Evolutionary conservation across 2,329 filamentous ascomycete genomes (phyloP), one percentile per base, ranked within the genome.

Genomic region (Fusarium pseudonygamai): DNA sequence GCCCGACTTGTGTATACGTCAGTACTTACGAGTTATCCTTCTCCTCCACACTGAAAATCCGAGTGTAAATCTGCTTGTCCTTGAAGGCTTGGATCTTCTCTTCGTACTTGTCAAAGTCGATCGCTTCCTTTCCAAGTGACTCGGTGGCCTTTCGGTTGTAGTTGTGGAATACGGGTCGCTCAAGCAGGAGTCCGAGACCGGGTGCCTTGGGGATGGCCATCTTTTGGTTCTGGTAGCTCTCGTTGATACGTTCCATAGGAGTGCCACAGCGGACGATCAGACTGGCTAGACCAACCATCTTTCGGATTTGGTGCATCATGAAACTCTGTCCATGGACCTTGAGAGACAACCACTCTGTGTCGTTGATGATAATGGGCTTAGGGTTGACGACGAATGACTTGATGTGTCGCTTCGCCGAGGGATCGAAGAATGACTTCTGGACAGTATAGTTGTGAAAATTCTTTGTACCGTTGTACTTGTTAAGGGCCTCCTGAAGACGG

Each of bases 281-380:
- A 39, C 94, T 91, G 14, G 91, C 94, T 92, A 99, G 95, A 64
- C 93, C 94, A 22, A 99, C 94, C 96, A 99, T 98, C 84, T 98
- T 99, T 79, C 96, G 92, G 82, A 99, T 99, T 85, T 99, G 96
- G 83, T 99, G 96, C 96, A 99, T 99, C 96, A 99, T 99, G 87
- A 99, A 99, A 79, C 93, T 96, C 83, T 99, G 96, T 0, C 96
- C 96, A 82, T 99, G 96, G 30, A 99, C 95, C 81, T 97, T 97
- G 75, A 98, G 87, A 47, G 93, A 96, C 9, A 99, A 87, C 96
- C 96, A 99, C 85, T 99, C 93, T 4, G 95, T 98, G 79, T 96
- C 91, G 81, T 94, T 90, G 82, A 97, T 97, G 79, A 95, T 90
- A 78, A 97, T 92, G 2, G 95, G 94, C 58, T 89, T 85, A 7